A percentile compares a stretch with the other conserved stretches of the same genome.
These are phyloP conservation scores for Aegilops tauschii DNA, from an alignment of 176 grass and related monocot genomes.

Conservation along the genomic window DNA sequence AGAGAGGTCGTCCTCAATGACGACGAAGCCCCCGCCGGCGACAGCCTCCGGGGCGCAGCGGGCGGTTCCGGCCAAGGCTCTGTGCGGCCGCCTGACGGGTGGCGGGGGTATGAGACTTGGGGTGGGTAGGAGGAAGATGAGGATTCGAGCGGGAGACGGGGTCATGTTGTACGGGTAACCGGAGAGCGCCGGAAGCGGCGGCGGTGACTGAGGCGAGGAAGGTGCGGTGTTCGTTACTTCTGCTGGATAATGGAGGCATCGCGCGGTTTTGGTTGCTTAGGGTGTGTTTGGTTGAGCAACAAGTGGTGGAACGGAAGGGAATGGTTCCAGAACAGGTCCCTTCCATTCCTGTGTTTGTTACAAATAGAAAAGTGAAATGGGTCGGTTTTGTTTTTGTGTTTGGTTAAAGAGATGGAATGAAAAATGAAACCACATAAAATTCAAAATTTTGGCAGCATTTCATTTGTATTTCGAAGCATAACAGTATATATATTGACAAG, in stretches of 20 bases:
- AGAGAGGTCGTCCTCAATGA: constrained; percentile 77
- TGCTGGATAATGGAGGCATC: constrained; percentile 19
- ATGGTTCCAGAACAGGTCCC: no score
- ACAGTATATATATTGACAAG: no score
- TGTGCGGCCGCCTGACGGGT: neutral
- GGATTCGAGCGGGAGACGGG: constrained; percentile 16
- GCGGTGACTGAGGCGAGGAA: neutral
- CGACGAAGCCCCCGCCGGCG: constrained; percentile 30
- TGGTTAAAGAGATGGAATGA: no score
- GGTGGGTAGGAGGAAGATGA: constrained; percentile 4
- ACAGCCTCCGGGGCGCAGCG: constrained; percentile 21
- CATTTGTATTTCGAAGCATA: no score
- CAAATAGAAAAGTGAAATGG: no score
- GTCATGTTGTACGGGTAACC: constrained; percentile 14
- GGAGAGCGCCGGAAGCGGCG: neutral
- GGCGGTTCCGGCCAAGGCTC: neutral
- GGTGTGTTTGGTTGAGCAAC: no score
- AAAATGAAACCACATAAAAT: no score
- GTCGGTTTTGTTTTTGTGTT: no score
- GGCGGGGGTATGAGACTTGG: constrained; percentile 5
- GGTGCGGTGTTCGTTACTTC: neutral
- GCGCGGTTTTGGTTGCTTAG: neutral
- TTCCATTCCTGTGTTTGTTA: no score
- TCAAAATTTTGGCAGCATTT: no score
- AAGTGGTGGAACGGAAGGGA: no score